Evolutionary conservation across 176 grass and related monocot species (phyloP).

Genomic region (Carex myosuroides): DNA sequence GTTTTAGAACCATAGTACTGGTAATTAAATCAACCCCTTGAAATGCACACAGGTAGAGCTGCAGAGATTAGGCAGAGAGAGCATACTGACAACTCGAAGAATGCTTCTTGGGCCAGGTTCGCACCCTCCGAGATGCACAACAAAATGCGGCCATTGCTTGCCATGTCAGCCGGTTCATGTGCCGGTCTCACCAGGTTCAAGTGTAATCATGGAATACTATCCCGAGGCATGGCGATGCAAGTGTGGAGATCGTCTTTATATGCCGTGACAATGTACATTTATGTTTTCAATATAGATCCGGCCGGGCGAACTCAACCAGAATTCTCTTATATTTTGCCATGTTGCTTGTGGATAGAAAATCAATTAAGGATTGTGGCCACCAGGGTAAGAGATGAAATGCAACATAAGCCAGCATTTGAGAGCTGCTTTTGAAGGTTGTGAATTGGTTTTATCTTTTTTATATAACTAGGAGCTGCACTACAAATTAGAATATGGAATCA

Average conservation of each 20-base stretch:
- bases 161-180: slow-evolving; percentile 34
- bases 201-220: slow-evolving; percentile 37
- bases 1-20: background rate
- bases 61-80: background rate
- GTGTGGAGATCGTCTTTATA: slow-evolving; percentile 29
- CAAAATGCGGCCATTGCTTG: slow-evolving; percentile 27
- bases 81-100: background rate
- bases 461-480: background rate
- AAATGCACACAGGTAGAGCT: slow-evolving; percentile 11
- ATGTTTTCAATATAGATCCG: background rate
- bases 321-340: background rate
- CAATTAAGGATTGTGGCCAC: background rate
- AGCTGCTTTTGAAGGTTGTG: background rate
- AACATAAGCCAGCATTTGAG: background rate
- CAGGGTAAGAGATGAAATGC: background rate
- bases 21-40: background rate
- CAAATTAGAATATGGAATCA: background rate
- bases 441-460: background rate
- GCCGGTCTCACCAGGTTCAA: slow-evolving; percentile 16
- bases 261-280: slow-evolving; percentile 20
- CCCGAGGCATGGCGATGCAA: slow-evolving; percentile 40
- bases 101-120: slow-evolving; percentile 27
- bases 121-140: slow-evolving; percentile 30
- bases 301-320: background rate
- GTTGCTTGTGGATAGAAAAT: background rate